Conservation (phyloP, 2,329 filamentous ascomycete genomes). For the Hypoxylon sp. region DNA sequence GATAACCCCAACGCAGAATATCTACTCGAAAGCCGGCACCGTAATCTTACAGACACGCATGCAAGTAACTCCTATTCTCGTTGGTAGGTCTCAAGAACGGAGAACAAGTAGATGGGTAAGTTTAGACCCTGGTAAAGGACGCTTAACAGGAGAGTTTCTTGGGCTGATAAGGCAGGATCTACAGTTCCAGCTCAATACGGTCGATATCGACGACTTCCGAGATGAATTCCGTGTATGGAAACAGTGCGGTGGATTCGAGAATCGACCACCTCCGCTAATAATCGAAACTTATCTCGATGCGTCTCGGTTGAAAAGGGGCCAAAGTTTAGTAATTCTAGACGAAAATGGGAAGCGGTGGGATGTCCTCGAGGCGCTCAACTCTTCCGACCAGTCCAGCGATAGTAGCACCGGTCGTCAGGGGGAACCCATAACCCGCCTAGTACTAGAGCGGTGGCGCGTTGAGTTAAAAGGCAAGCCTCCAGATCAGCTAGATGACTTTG, state of each 20-base stretch:
- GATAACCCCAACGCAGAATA: constrained; percentile 73
- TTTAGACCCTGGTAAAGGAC: constrained; percentile 17
- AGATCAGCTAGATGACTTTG: constrained; percentile 69
- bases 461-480: constrained; percentile 77
- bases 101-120: constrained; percentile 55
- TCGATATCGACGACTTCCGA: constrained; percentile 89
- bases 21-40: constrained; percentile 88
- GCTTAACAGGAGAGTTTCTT: constrained; percentile 1
- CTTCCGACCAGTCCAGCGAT: constrained; percentile 68
- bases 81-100: constrained; percentile 52
- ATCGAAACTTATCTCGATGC: constrained; percentile 93
- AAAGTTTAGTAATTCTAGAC: constrained; percentile 89
- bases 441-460: constrained; percentile 92
- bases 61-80: constrained; percentile 64
- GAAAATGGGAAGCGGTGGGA: constrained; percentile 94
- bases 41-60: constrained; percentile 87
- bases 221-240: constrained; percentile 89
- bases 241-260: constrained; percentile 80
- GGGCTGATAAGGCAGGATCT: constrained; percentile 30
- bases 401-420: constrained; percentile 59
- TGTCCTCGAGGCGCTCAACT: constrained; percentile 84
- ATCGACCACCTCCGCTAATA: constrained; percentile 84
- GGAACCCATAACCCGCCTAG: constrained; percentile 76
- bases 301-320: constrained; percentile 82
- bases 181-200: constrained; percentile 94